A percentile compares a stretch with the other conserved stretches of the same genome.
Evolutionary conservation across 441 rosid species (phyloP).

Genomic region (Corymbia calophylla): DNA sequence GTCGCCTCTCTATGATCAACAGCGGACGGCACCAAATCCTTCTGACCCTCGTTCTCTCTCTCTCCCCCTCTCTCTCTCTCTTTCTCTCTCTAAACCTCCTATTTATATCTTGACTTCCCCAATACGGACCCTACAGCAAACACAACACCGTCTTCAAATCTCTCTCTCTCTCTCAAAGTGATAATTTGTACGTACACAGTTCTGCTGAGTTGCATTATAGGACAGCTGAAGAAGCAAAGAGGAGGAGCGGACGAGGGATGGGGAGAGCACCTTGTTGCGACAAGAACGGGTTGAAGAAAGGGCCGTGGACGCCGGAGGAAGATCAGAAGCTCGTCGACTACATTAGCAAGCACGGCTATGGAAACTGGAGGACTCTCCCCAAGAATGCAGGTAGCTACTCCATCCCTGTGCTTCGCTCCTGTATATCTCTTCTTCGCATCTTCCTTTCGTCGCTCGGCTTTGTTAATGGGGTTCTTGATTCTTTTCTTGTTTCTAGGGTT

Average conservation of each 20-base stretch:
- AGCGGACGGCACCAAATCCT: slow-evolving; percentile 85
- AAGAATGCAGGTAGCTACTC: slow-evolving; percentile 55
- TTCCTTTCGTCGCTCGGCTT: neutral
- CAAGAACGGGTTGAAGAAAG: slow-evolving; percentile 48
- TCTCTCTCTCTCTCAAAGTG: neutral
- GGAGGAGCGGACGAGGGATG: slow-evolving; percentile 8
- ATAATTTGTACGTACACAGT: neutral
- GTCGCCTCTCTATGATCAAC: slow-evolving; percentile 34
- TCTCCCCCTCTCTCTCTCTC: neutral
- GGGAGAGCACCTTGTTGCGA: slow-evolving; percentile 60
- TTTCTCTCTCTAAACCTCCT: neutral
- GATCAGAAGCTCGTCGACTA: slow-evolving; percentile 47
- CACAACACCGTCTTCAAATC: neutral
- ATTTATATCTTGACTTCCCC: slow-evolving; percentile 33
- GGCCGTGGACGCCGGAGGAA: slow-evolving; percentile 71
- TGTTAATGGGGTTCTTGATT: neutral
- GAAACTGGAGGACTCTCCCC: slow-evolving; percentile 69
- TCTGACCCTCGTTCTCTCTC: slow-evolving; percentile 23
- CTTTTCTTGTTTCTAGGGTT: neutral
- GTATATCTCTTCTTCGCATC: neutral
- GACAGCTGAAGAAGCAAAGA: neutral
- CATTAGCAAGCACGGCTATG: slow-evolving; percentile 45
- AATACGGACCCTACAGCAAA: slow-evolving; percentile 11
- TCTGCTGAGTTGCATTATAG: neutral
- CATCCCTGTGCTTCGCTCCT: fast-evolving